Conservation (phyloP, 2,329 filamentous ascomycete genomes). For the Pyricularia sp. region DNA sequence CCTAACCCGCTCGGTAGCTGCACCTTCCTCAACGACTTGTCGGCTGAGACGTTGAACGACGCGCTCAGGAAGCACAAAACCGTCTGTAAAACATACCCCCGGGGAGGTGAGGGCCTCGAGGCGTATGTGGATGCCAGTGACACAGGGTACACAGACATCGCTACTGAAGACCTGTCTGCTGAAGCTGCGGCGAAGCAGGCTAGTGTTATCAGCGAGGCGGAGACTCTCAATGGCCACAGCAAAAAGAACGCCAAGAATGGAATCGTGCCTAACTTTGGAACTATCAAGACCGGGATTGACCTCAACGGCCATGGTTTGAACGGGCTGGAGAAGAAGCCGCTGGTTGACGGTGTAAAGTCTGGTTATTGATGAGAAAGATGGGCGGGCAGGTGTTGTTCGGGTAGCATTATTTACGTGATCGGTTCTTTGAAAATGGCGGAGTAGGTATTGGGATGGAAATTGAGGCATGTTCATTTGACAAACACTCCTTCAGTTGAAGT, state of each 20-base stretch:
- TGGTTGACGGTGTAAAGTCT: neutral
- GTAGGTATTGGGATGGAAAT: neutral
- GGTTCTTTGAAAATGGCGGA: neutral
- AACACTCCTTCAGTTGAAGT: no score
- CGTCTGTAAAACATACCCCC: slow-evolving; percentile 51
- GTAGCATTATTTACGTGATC: neutral
- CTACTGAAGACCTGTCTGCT: slow-evolving; percentile 20
- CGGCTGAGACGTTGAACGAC: slow-evolving; percentile 48
- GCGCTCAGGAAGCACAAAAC: slow-evolving; percentile 56
- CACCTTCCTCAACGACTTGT: slow-evolving; percentile 59
- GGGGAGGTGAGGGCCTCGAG: slow-evolving; percentile 56
- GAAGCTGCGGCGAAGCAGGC: slow-evolving; percentile 24
- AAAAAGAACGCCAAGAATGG: neutral
- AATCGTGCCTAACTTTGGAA: neutral
- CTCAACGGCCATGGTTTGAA: neutral
- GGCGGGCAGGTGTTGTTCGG: neutral
- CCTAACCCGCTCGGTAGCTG: slow-evolving; percentile 59
- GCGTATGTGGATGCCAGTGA: slow-evolving; percentile 62
- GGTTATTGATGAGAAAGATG: neutral
- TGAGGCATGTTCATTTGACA: no score
- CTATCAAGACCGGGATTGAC: neutral
- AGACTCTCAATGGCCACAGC: slow-evolving; percentile 20
- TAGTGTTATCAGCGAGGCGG: slow-evolving; percentile 24
- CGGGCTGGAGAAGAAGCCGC: neutral
- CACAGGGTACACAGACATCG: slow-evolving; percentile 45